Evolutionary conservation across 805 yeast species (phyloP).

Genomic region (Candida tammaniensis): DNA sequence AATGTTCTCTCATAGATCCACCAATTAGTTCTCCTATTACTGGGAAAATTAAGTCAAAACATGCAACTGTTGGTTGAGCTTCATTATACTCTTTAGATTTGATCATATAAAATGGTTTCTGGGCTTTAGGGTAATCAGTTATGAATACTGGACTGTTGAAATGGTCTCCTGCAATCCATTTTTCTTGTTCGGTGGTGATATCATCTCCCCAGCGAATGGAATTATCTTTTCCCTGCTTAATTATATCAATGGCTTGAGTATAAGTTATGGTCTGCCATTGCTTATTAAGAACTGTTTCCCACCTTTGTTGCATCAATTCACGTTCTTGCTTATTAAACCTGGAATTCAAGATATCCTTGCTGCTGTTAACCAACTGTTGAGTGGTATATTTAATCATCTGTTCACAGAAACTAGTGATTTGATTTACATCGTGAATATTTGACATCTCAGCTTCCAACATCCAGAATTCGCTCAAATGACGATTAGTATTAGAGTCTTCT

Average conservation of each 20-base stretch:
- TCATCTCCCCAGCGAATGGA: slow-evolving; percentile 61
- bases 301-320: slow-evolving; percentile 45
- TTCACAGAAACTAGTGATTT: slow-evolving; percentile 67
- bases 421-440: slow-evolving; percentile 54
- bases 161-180: slow-evolving; percentile 73
- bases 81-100: slow-evolving; percentile 32
- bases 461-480: slow-evolving; percentile 96
- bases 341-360: slow-evolving; percentile 29
- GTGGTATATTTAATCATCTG: slow-evolving; percentile 57
- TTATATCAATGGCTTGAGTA: slow-evolving; percentile 63
- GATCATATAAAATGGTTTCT: slow-evolving; percentile 94
- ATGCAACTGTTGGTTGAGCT: slow-evolving; percentile 64
- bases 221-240: slow-evolving; percentile 25
- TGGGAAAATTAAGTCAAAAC: slow-evolving; percentile 87
- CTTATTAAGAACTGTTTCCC: slow-evolving; percentile 50
- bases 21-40: slow-evolving; percentile 93
- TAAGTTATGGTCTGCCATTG: slow-evolving; percentile 75
- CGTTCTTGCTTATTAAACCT: slow-evolving; percentile 38
- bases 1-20: slow-evolving; percentile 87
- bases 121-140: slow-evolving; percentile 75
- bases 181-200: slow-evolving; percentile 84
- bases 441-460: slow-evolving; percentile 93
- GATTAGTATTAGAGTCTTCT: slow-evolving; percentile 83
- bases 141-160: slow-evolving; percentile 80
- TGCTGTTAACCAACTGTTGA: slow-evolving; percentile 5